These are phyloP conservation scores for Russula sp. DNA, from an alignment of 768 basidiomycete genomes.

Conservation along the genomic window DNA sequence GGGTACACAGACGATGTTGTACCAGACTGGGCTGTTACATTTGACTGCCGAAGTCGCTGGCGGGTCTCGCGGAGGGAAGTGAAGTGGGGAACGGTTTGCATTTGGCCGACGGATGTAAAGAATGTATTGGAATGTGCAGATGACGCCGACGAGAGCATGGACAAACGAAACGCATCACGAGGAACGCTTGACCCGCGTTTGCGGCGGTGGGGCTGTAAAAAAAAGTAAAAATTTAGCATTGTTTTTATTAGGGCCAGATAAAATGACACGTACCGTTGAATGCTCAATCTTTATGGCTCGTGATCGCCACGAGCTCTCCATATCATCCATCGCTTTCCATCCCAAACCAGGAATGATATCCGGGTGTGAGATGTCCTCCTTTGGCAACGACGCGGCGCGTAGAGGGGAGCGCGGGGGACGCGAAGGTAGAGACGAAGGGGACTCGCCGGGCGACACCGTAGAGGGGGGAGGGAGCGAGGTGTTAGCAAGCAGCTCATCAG, in stretches of 20 bases:
- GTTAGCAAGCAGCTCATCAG: conserved; percentile 18
- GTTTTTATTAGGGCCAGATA: background rate
- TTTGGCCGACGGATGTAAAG: conserved; percentile 18
- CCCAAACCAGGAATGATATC: conserved; percentile 10
- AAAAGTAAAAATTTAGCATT: background rate
- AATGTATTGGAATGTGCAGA: conserved; percentile 20
- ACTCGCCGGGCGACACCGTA: conserved; percentile 5
- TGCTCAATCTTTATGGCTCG: conserved; percentile 16
- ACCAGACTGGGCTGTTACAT: conserved; percentile 55
- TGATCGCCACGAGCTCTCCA: conserved; percentile 18
- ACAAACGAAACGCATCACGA: conserved; percentile 22
- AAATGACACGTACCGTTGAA: conserved; percentile 14
- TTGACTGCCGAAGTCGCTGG: conserved; percentile 36
- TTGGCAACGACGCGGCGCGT: conserved; percentile 13
- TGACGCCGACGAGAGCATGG: conserved; percentile 18
- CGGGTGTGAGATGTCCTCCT: conserved; percentile 2
- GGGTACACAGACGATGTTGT: conserved; percentile 77
- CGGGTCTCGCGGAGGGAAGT: conserved; percentile 22
- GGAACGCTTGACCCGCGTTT: conserved; percentile 23
- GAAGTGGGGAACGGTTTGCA: conserved; percentile 23
- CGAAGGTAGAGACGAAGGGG: conserved; percentile 8
- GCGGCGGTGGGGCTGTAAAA: conserved; percentile 7
- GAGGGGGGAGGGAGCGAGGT: conserved; percentile 18
- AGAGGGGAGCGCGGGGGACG: conserved; percentile 22
- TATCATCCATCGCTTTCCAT: conserved; percentile 17